A percentile compares a stretch with the other conserved stretches of the same genome.
Conservation (phyloP, 2,329 filamentous ascomycete genomes). For the Aureobasidium sp. region DNA sequence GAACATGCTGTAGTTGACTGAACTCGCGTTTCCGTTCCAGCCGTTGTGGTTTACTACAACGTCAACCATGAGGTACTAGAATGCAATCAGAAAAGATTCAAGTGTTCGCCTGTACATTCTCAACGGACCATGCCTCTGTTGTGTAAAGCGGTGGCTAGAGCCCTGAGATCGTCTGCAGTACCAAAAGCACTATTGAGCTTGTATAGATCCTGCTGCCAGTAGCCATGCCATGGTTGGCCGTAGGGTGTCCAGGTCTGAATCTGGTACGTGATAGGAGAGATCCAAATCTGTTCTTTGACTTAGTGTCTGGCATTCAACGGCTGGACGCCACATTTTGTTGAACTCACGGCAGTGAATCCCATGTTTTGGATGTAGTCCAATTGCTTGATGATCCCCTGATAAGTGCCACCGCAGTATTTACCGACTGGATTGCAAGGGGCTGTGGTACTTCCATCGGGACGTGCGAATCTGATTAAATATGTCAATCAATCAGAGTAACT, state of each 20-base stretch:
- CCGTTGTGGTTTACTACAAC: slow-evolving; percentile 34
- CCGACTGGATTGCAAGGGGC: slow-evolving; percentile 31
- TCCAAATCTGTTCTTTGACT: slow-evolving; percentile 33
- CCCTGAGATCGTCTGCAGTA: slow-evolving; percentile 30
- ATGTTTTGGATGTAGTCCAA: slow-evolving; percentile 58
- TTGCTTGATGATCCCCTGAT: slow-evolving; percentile 49
- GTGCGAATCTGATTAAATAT: slow-evolving; percentile 28
- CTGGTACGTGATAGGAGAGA: slow-evolving; percentile 49
- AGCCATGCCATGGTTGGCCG: slow-evolving; percentile 48
- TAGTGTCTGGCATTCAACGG: slow-evolving; percentile 1
- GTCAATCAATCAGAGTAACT: not conserved
- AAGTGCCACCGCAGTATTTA: slow-evolving; percentile 56
- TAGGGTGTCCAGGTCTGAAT: slow-evolving; percentile 32
- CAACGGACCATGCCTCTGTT: slow-evolving; percentile 29
- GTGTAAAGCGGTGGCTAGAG: slow-evolving; percentile 30
- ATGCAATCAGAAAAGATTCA: not conserved
- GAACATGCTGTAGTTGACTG: slow-evolving; percentile 30
- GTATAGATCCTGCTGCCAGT: slow-evolving; percentile 48
- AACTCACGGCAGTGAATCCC: slow-evolving; percentile 50
- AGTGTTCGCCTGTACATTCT: no score
- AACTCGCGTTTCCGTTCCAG: slow-evolving; percentile 24
- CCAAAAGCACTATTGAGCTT: slow-evolving; percentile 32
- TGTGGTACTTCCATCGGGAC: slow-evolving; percentile 33
- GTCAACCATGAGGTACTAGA: slow-evolving; percentile 33
- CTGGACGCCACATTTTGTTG: not conserved